These are phyloP conservation scores for Phytophthora fragariae DNA, from an alignment of 352 stramenopile genomes.

Conservation along the genomic window DNA sequence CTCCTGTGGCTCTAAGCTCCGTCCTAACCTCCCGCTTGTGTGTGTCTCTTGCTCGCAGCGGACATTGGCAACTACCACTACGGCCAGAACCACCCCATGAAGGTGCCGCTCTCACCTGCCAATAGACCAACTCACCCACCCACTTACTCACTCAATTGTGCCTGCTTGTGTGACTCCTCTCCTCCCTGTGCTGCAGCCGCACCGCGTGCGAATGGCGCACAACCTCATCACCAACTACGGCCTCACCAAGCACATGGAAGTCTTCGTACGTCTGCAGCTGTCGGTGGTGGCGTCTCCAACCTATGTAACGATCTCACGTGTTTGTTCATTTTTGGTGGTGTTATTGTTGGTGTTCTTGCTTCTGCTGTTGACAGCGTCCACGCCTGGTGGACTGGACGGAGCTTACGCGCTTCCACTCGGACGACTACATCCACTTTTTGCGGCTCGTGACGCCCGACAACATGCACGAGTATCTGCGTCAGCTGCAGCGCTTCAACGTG, in stretches of 20 bases:
- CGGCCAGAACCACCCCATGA: conserved; percentile 94
- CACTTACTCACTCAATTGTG: not conserved
- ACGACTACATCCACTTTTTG: conserved; percentile 99
- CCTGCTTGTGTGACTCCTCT: not conserved
- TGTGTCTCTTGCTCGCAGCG: conserved; percentile 47
- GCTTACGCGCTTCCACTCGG: conserved; percentile 99
- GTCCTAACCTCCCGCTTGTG: not conserved
- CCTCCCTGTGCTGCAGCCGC: conserved; percentile 69
- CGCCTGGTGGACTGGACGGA: conserved; percentile 96
- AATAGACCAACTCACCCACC: not conserved
- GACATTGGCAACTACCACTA: conserved; percentile 99
- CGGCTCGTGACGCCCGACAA: conserved; percentile 98
- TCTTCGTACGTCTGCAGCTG: conserved; percentile 86
- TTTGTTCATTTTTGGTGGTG: not conserved
- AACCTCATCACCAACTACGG: conserved; percentile 99
- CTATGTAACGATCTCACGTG: conserved; percentile 1
- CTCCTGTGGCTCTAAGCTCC: not conserved
- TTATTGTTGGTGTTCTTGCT: conserved; percentile 9
- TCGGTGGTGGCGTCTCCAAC: not conserved
- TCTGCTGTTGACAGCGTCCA: conserved; percentile 69
- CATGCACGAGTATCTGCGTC: conserved; percentile 95
- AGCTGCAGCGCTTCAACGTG: conserved; percentile 98
- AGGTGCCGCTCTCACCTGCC: conserved; percentile 44
- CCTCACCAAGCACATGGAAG: conserved; percentile 99
- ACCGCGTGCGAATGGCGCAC: conserved; percentile 99